phyloP scores from a whole-genome alignment of 768 basidiomycete species.

The Termitomyces sp. region DNA sequence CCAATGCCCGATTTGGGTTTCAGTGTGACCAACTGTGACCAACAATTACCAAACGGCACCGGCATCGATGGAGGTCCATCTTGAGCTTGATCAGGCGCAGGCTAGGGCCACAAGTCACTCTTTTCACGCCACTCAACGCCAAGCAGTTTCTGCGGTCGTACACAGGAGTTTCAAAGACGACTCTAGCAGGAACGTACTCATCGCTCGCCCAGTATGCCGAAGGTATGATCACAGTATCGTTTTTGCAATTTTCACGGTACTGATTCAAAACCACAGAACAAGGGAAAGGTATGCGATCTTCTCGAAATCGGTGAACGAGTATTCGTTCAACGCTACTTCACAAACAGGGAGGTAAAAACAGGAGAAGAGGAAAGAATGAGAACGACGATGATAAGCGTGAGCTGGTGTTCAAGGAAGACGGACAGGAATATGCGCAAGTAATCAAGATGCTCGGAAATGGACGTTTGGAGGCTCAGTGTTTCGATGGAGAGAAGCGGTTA shows the following conservation, averaged over 20 bases:
- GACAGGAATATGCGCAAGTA: slow-evolving; percentile 98
- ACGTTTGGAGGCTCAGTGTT: slow-evolving; percentile 92
- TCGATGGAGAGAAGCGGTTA: slow-evolving; percentile 96
- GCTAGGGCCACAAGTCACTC: background rate
- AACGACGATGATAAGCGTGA: slow-evolving; percentile 99
- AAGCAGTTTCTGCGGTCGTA: slow-evolving; percentile 9
- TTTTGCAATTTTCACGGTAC: slow-evolving; percentile 14
- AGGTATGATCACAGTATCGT: slow-evolving; percentile 29
- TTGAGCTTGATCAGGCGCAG: slow-evolving; percentile 8
- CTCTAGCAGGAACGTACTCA: slow-evolving; percentile 7
- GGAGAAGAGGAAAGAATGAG: slow-evolving; percentile 99
- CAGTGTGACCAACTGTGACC: slow-evolving; percentile 10
- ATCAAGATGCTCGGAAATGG: slow-evolving; percentile 99
- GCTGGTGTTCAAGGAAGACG: slow-evolving; percentile 97
- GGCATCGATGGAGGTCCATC: slow-evolving; percentile 12
- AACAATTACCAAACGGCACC: slow-evolving; percentile 14
- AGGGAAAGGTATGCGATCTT: slow-evolving; percentile 57
- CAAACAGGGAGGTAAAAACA: slow-evolving; percentile 93
- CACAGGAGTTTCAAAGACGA: slow-evolving; percentile 6
- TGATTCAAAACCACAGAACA: slow-evolving; percentile 46
- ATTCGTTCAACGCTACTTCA: background rate
- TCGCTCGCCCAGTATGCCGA: slow-evolving; percentile 39
- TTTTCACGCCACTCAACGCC: background rate
- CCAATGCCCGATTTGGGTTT: too few relatives aligned
- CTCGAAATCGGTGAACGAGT: too few relatives aligned